These are phyloP conservation scores for Chaetomium cochliodes DNA, from an alignment of 495 filamentous ascomycete species.

Conservation along the genomic window DNA sequence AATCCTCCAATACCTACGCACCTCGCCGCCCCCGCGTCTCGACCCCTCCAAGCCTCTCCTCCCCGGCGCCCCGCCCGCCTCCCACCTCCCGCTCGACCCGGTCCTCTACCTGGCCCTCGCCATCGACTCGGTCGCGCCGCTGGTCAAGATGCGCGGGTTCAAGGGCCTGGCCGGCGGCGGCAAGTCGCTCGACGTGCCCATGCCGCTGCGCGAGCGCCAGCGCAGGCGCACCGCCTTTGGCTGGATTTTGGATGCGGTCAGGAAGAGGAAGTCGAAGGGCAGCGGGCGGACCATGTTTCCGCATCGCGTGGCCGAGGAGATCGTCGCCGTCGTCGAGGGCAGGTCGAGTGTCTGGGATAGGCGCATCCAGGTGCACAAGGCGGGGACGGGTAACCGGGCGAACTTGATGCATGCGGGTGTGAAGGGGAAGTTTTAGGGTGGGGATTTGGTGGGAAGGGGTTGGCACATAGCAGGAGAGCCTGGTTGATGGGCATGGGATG, in stretches of 20 bases:
- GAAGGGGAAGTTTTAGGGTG: constrained; percentile 15
- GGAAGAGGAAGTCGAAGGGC: constrained; percentile 64
- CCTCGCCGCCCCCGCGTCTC: constrained; percentile 68
- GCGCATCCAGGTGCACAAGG: constrained; percentile 68
- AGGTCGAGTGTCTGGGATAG: constrained; percentile 78
- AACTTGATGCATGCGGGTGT: constrained; percentile 56
- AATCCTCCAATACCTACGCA: constrained; percentile 85
- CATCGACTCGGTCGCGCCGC: constrained; percentile 93
- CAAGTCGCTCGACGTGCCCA: constrained; percentile 74
- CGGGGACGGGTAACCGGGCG: constrained; percentile 66
- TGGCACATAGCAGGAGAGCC: too few relatives aligned
- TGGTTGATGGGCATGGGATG: neutral
- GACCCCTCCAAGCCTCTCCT: constrained; percentile 69
- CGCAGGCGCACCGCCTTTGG: constrained; percentile 71
- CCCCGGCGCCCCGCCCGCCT: constrained; percentile 66
- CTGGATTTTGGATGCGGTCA: constrained; percentile 84
- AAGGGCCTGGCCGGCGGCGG: constrained; percentile 85
- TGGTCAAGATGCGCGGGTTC: constrained; percentile 71
- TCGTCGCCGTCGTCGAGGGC: constrained; percentile 86
- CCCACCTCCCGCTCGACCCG: constrained; percentile 74
- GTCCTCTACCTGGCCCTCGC: constrained; percentile 77
- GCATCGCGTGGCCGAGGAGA: constrained; percentile 78
- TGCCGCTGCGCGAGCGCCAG: constrained; percentile 70
- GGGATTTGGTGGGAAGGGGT: neutral
- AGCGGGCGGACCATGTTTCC: constrained; percentile 65